Evolutionary conservation across 106 monocot species (phyloP).

Genomic region (Apostasia shenzhenica): DNA sequence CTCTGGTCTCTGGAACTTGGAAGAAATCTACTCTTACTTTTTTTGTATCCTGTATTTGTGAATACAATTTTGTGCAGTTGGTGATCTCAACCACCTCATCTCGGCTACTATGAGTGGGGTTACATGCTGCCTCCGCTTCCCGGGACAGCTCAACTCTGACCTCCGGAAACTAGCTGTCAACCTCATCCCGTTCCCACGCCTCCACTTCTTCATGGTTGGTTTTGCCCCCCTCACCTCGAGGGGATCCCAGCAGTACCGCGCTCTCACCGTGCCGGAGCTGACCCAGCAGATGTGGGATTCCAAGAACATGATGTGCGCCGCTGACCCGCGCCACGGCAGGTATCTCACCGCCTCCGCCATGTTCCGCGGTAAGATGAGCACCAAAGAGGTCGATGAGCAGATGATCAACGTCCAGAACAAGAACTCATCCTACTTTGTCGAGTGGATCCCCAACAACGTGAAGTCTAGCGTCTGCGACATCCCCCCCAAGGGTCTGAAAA

Average conservation of each 20-base stretch:
- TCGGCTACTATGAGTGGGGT: slow-evolving; percentile 7
- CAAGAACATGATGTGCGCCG: slow-evolving; percentile 46
- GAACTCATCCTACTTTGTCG: slow-evolving; percentile 56
- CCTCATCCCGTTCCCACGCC: slow-evolving; percentile 14
- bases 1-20: too few species aligned
- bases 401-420: slow-evolving; percentile 55
- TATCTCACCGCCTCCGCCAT: slow-evolving; percentile 46
- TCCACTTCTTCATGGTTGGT: slow-evolving; percentile 18
- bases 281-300: slow-evolving; percentile 43
- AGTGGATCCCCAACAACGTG: slow-evolving; percentile 54
- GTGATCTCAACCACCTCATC: too few species aligned
- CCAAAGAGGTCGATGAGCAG: slow-evolving; percentile 5
- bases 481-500: slow-evolving; percentile 3
- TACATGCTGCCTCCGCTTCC: slow-evolving; percentile 11
- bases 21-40: too few species aligned
- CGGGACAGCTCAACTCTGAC: slow-evolving; percentile 14
- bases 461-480: slow-evolving; percentile 34
- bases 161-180: slow-evolving; percentile 10
- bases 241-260: slow-evolving; percentile 31
- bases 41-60: too few species aligned
- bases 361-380: slow-evolving; percentile 52
- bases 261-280: slow-evolving; percentile 34
- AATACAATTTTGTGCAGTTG: too few species aligned
- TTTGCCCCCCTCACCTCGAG: slow-evolving; percentile 25
- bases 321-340: slow-evolving; percentile 37